Evolutionary conservation across 2,329 filamentous ascomycete genomes (phyloP), one percentile per base, ranked within the genome.

Genomic region (Nemania diffusa): DNA sequence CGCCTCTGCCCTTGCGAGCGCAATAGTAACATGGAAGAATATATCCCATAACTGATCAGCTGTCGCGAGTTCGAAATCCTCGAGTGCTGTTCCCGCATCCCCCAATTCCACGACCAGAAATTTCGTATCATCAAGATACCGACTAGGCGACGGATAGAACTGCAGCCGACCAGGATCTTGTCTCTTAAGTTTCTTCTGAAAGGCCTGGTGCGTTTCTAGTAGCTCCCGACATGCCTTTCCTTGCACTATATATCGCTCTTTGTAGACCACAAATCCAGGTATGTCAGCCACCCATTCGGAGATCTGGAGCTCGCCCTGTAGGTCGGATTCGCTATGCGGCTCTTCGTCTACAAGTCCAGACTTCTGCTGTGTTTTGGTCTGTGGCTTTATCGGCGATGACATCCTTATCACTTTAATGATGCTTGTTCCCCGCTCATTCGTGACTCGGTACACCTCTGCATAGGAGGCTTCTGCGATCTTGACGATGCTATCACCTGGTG

Each of bases 381-480:
- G 85, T 0, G 85, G 74, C 67, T 84, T 87, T 66, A 89, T 86
- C 3, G 86, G 85, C 0, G 87, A 89, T 11, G 84, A 77, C 9
- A 91, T 81, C 1, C 88, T 84, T 65, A 90, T 88, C 22, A 87
- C 84, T 71, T 91, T 91, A 78, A 91, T 87, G 73, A 91, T 89
- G 75, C 87, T 90, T 27, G 85, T 88, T 8, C 87, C 88, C 17
- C 83, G 81, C 51, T 82, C 80, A 73, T 89, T 90, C 53, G 81
- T 85, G 70, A 90, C 83, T 9, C 87, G 86, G 72, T 90, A 91
- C 9, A 91, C 87, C 74, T 91, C 88, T 5, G 88, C 88, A 71
- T 87, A 91, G 1, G 88, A 90, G 5, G 88, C 88, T 74, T 91
- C 88, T 9, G 88, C 88, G 57, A 91, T 90, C 77, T 91, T 91